Base-by-base conservation (phyloP, 2,329 filamentous ascomycete species). In the Paracamarosporium sp. region DNA sequence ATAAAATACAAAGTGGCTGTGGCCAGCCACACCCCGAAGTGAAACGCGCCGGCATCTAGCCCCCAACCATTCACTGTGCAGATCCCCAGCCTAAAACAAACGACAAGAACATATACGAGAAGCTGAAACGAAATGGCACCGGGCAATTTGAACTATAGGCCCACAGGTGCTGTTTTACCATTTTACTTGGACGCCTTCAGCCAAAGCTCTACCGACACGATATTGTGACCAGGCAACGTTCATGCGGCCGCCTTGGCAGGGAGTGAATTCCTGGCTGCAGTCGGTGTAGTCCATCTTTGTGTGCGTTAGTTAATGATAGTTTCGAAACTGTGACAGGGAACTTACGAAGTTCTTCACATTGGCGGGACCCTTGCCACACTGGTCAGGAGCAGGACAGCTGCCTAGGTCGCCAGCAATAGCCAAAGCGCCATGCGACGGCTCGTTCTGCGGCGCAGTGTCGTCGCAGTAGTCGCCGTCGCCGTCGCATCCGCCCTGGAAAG, bases 391-490 rank as follows among this genome's bases (percentile, higher is more conserved):
- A 28, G 59, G 56, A 41, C 61, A 66, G 25, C 53, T 62, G 24
- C 59, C 56, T 17, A 66, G 24, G 35, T 66, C 59, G 7, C 57
- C 55, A 9, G 56, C 20, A 1, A 24, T 62, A 9, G 59, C 47
- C 43, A 60, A 35, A 15, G 56, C 35, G 28, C 47, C 61, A 33
- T 50, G 54, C 2, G 63, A 66, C 20, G 68, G 51, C 27, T 51
- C 60, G n/a, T 47, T 50, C 48, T 74, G 67, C 6, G 69, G 60
- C 28, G 68, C 63, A 8, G 72, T 75, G 45, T 75, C 71, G 35
- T 59, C 66, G 52, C 73, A 66, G 45, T 55, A 61, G 44, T 75
- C 69, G n/a, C 66, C 70, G 25, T 53, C 50, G 27, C 53, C 52
- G 7, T 56, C 43, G 58, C 69, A 72, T 15, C 64, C 65, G 20